Percentiles rank a stretch among this genome's conserved stretches.
phyloP scores from a whole-genome alignment of 2,329 filamentous ascomycete genomes.

The Epichloe uncinata region DNA sequence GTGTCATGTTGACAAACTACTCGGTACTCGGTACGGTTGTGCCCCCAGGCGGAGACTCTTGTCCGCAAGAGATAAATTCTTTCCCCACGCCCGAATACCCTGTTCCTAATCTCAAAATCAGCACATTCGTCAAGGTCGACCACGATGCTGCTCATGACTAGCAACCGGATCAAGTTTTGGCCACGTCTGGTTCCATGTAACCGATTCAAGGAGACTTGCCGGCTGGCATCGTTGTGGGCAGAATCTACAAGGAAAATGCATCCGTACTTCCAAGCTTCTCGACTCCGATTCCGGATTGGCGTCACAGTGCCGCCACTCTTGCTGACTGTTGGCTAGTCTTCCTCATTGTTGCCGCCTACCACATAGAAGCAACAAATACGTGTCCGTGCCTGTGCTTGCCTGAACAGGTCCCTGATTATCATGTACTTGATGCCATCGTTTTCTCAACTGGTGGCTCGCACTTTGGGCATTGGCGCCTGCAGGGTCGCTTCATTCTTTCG shows the following conservation, averaged over 20 bases:
- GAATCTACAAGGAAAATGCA: neutral
- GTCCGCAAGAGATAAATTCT: neutral
- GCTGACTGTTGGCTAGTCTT: neutral
- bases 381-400: neutral
- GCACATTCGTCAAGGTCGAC: too few species aligned
- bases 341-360: neutral
- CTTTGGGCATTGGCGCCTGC: neutral
- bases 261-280: neutral
- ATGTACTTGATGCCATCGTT: neutral
- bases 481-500: neutral
- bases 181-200: too few species aligned
- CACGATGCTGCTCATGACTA: too few species aligned
- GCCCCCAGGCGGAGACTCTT: neutral
- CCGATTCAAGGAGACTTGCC: too few species aligned
- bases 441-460: neutral
- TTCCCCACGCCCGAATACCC: too few species aligned
- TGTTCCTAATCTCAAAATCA: too few species aligned
- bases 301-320: neutral
- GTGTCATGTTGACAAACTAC: too few species aligned
- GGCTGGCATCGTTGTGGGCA: too few species aligned
- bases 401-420: neutral
- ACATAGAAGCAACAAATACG: neutral
- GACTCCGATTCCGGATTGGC: neutral
- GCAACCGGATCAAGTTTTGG: too few species aligned
- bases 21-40: neutral